Evolutionary conservation across 192 early-diverging fungal species (phyloP).

Genomic region (Chytriomyces confervae): DNA sequence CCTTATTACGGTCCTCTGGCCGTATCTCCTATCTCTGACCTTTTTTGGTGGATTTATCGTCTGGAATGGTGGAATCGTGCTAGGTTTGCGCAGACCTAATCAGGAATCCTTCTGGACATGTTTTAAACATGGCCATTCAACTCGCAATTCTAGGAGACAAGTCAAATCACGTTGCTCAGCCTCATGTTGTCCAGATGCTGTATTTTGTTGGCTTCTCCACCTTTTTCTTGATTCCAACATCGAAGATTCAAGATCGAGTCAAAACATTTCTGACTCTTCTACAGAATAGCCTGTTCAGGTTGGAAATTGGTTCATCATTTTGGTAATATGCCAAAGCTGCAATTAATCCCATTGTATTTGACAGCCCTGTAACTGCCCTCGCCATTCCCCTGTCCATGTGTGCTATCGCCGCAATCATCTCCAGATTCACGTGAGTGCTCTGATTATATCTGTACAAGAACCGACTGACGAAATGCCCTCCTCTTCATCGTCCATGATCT

Average conservation of each 20-base stretch:
- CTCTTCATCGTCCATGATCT: slow-evolving; percentile 12
- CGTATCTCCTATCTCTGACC: slow-evolving; percentile 56
- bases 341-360: background rate
- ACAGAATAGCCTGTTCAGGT: background rate
- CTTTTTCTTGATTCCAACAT: slow-evolving; percentile 12
- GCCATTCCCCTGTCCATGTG: background rate
- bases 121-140: slow-evolving; percentile 4
- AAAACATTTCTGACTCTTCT: background rate
- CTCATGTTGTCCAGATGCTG: slow-evolving; percentile 84
- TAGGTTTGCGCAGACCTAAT: slow-evolving; percentile 53
- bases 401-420: slow-evolving; percentile 1
- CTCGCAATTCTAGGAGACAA: slow-evolving; percentile 70
- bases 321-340: background rate
- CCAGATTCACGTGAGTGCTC: slow-evolving; percentile 41
- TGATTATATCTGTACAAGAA: background rate
- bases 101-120: slow-evolving; percentile 9
- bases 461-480: too few species aligned
- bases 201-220: slow-evolving; percentile 67
- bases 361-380: background rate
- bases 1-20: slow-evolving; percentile 46
- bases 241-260: background rate
- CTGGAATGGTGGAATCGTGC: slow-evolving; percentile 83
- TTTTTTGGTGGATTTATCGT: slow-evolving; percentile 73
- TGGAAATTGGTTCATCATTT: background rate
- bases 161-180: slow-evolving; percentile 76